Evolutionary conservation across 2,329 filamentous ascomycete species (phyloP), one percentile per base, ranked within the genome.

Genomic region (Ambrosiella beaveri): DNA sequence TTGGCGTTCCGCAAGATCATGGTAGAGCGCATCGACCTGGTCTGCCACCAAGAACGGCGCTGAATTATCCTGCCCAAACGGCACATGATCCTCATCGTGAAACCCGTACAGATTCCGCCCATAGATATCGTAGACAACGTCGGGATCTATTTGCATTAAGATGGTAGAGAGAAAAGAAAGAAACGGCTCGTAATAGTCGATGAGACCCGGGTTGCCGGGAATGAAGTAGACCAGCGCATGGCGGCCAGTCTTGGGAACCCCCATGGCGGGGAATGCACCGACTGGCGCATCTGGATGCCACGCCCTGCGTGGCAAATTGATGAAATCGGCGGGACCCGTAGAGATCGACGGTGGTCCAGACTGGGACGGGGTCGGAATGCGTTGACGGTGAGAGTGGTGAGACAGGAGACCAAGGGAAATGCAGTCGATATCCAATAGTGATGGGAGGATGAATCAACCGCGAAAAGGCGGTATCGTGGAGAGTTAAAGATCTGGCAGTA

Each of bases 141-240:
- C 62, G 59, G 45, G 58, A 62, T 74, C 71, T 5, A 67, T 68
- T 27, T 68, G 68, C 62, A 76, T 71, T 11, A 88, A 70, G 11
- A 80, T 69, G 0, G 69, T 66, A 51, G 80, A 73, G 1, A 89
- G 70, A 12, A 75, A 71, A 0, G 71, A 71, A 9, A 89, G 73
- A 68, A 88, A 91, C 41, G 78, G 74, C 59, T 70, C 71, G 68
- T 91, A 91, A 74, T 86, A 91, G 58, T 76, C 78, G 55, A 89
- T 77, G 15, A 88, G 73, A 4, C 86, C 86, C 4, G 86, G 86
- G 63, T 91, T 91, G 17, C 86, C 86, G 36, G 84, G 79, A 45
- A 91, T 75, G 68, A 87, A 84, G 71, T 81, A 88, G 63, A 90
- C 71, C 54, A 89, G 76, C 61, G 70, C 71, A 61, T 65, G 70